A percentile compares a stretch with the other conserved stretches of the same genome.
Evolutionary conservation across 2,329 filamentous ascomycete species (phyloP).

Genomic region (Penicillium sp.): DNA sequence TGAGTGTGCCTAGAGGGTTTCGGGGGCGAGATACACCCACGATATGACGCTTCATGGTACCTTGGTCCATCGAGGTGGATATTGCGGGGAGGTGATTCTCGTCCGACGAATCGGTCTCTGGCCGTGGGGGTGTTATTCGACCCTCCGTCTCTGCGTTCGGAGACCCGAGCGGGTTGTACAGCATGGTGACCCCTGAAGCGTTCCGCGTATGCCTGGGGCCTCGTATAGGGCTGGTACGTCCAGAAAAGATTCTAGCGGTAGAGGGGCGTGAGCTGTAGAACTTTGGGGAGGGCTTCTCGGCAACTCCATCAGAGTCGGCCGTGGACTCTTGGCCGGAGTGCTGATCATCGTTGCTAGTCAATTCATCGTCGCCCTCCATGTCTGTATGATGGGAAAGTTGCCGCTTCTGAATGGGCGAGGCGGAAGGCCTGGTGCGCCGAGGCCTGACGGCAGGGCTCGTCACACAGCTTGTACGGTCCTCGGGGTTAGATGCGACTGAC

Average conservation of each 20-base stretch:
- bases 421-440: conserved; percentile 28
- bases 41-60: conserved; percentile 44
- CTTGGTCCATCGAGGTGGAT: conserved; percentile 35
- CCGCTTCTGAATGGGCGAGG: conserved; percentile 36
- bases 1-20: conserved; percentile 52
- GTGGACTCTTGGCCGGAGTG: conserved; percentile 20
- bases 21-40: conserved; percentile 48
- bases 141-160: conserved; percentile 37
- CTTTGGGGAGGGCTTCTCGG: conserved; percentile 30
- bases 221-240: conserved; percentile 35
- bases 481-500: conserved; percentile 57
- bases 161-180: conserved; percentile 66
- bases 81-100: conserved; percentile 37
- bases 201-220: conserved; percentile 63
- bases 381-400: conserved; percentile 63
- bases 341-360: conserved; percentile 70
- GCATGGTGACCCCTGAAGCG: conserved; percentile 74
- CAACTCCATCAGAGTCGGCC: conserved; percentile 13
- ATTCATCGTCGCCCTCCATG: conserved; percentile 83
- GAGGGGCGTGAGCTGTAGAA: conserved; percentile 40
- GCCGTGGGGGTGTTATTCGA: conserved; percentile 21
- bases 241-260: conserved; percentile 42
- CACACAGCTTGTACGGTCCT: conserved; percentile 42
- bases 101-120: conserved; percentile 32
- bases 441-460: conserved; percentile 37